Evolutionary conservation across 805 yeast genomes (phyloP).

Genomic region (Kodamaea kakaduensis): DNA sequence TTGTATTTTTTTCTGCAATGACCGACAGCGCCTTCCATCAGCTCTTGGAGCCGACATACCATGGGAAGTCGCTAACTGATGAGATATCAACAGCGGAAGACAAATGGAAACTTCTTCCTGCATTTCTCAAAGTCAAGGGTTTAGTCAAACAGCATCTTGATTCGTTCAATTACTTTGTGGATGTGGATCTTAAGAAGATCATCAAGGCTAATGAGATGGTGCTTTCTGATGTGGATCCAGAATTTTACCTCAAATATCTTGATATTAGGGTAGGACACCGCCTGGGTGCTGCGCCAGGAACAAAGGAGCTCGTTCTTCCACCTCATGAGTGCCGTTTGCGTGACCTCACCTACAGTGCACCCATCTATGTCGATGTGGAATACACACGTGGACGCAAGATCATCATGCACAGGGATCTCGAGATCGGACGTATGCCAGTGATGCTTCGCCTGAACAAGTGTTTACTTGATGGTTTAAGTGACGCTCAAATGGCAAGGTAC

Average conservation of each 20-base stretch:
- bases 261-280: slow-evolving; percentile 89
- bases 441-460: slow-evolving; percentile 95
- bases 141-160: slow-evolving; percentile 95
- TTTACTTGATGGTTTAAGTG: slow-evolving; percentile 73
- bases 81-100: slow-evolving; percentile 89
- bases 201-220: slow-evolving; percentile 86
- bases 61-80: slow-evolving; percentile 84
- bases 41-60: slow-evolving; percentile 72
- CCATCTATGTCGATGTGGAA: slow-evolving; percentile 94
- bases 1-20: background rate
- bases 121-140: slow-evolving; percentile 92
- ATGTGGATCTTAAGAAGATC: slow-evolving; percentile 87
- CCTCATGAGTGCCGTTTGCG: slow-evolving; percentile 96
- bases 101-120: slow-evolving; percentile 95
- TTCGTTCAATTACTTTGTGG: slow-evolving; percentile 96
- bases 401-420: slow-evolving; percentile 83
- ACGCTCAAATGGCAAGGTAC: slow-evolving; percentile 77
- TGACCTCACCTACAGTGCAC: slow-evolving; percentile 92
- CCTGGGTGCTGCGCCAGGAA: slow-evolving; percentile 47
- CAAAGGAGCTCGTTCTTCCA: slow-evolving; percentile 62
- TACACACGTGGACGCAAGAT: slow-evolving; percentile 93
- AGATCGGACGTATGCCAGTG: slow-evolving; percentile 98
- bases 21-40: slow-evolving; percentile 49
- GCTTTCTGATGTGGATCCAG: slow-evolving; percentile 94
- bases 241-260: slow-evolving; percentile 85